Evolutionary conservation across 495 filamentous ascomycete genomes (phyloP).

Genomic region (Aspergillus egyptiacus): DNA sequence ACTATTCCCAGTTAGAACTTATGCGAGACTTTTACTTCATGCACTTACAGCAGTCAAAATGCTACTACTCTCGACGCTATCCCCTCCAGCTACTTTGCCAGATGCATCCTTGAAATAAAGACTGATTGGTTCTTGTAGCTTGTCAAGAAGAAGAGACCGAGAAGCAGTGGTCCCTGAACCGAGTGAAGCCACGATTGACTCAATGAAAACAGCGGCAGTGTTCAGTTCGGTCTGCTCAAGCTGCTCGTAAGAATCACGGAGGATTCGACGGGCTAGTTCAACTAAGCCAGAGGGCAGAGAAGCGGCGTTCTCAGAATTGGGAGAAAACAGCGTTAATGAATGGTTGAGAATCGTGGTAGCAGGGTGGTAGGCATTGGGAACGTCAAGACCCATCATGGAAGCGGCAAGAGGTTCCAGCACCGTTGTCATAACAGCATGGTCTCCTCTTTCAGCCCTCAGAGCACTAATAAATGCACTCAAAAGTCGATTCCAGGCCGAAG

Average conservation of each 20-base stretch:
- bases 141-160: conserved; percentile 29
- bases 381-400: conserved; percentile 20
- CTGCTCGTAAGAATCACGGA: conserved; percentile 27
- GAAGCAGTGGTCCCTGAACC: conserved; percentile 27
- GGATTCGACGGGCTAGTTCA: conserved; percentile 21
- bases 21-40: background rate
- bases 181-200: conserved; percentile 37
- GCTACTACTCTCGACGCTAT: conserved; percentile 32
- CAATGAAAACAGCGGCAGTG: conserved; percentile 32
- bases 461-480: conserved; percentile 52
- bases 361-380: conserved; percentile 23
- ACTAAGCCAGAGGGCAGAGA: conserved; percentile 27
- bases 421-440: conserved; percentile 52
- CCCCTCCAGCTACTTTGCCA: conserved; percentile 24
- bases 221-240: conserved; percentile 21
- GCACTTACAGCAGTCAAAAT: conserved; percentile 37
- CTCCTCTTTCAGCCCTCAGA: conserved; percentile 59
- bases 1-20: conserved; percentile 26
- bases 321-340: conserved; percentile 30
- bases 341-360: conserved; percentile 31
- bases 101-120: conserved; percentile 32
- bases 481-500: conserved; percentile 54
- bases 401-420: conserved; percentile 69
- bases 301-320: conserved; percentile 10
- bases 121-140: conserved; percentile 26